Conservation (phyloP, 495 filamentous ascomycete species). For the Penicillium dipodomyicola region DNA sequence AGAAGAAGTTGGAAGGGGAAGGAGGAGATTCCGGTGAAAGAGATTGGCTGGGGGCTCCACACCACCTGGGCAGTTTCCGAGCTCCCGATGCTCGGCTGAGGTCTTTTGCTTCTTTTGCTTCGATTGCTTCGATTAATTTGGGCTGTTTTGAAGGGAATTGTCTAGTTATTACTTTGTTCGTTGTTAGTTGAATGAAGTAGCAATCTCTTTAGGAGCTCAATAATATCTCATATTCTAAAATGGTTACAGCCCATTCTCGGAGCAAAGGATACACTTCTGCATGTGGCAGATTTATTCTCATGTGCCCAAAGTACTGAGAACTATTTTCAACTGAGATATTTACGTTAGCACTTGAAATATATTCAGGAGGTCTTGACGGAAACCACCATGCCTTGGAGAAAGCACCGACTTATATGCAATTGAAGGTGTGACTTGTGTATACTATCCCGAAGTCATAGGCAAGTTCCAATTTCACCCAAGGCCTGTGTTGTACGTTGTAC, state of each 20-base stretch:
- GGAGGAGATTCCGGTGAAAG: conserved; percentile 28
- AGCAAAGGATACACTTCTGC: not conserved
- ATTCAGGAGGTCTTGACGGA: not conserved
- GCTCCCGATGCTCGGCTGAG: conserved; percentile 19
- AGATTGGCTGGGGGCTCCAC: conserved; percentile 19
- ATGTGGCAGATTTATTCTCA: not conserved
- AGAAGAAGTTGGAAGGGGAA: conserved; percentile 14
- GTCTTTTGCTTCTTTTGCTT: no score
- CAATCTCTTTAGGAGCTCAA: not conserved
- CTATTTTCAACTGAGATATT: not conserved
- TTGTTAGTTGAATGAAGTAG: not conserved
- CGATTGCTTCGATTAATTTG: no score
- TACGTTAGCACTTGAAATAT: not conserved
- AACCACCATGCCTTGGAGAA: not conserved
- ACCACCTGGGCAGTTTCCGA: conserved; percentile 16
- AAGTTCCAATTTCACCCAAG: not conserved
- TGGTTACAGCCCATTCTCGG: not conserved
- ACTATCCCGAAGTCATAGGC: not conserved
- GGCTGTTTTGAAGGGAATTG: not conserved
- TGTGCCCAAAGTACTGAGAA: not conserved
- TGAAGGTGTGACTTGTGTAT: not conserved
- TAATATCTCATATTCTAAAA: not conserved
- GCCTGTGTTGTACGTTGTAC: not conserved
- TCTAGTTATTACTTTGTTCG: not conserved
- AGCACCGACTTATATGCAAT: not conserved